Evolutionary conservation across 1,284 basidiomycete species (phyloP), one percentile per base, ranked within the genome.

Genomic region (Thecaphora thlaspeos): DNA sequence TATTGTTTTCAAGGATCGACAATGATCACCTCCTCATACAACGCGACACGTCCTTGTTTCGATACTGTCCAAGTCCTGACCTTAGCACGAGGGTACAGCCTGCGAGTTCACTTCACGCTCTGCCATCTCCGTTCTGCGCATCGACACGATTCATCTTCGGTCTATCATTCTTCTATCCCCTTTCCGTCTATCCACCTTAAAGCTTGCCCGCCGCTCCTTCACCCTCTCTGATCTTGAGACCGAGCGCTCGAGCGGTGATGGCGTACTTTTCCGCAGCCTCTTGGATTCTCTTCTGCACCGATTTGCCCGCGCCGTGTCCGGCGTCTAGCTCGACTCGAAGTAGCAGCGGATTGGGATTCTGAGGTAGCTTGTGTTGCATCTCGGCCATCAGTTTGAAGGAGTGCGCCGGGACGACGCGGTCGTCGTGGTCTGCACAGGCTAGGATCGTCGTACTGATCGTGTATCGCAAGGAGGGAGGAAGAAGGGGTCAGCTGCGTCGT

Each of bases 231-330:
- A 74, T 46, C 55, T 71, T 62, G 41, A 77, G 66, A 2, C 68
- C 68, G 38, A 77, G 55, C 34, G 63, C 64, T 14, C 62, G 51
- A 11, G 68, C 67, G 17, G 72, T 66, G 37, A 75, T 70, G 3
- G 68, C 59, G 41, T 64, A 72, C 55, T 75, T 72, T 15, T 73
- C 70, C 3, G 66, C 64, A 2, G 68, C 60, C 49, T 71, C 73
- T 12, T 62, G 60, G 30, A 75, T 75, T 41, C 68, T 51, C 47
- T 76, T 75, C 37, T 71, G 67, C 39, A 68, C 70, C 21, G 63
- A 68, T 56, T 77, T 76, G 4, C 73, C 73, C 11, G 71, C 73
- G n/a, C 75, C 75, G 46, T 77, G 75, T 0, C 75, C 75, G 1
- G 74, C 72, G 43, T 76, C 63, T 19, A 76, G 53, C 46, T 76